A percentile compares a stretch with the other conserved stretches of the same genome.
These are phyloP conservation scores for Fusarium coicis DNA, from an alignment of 2,329 filamentous ascomycete species.

Conservation along the genomic window DNA sequence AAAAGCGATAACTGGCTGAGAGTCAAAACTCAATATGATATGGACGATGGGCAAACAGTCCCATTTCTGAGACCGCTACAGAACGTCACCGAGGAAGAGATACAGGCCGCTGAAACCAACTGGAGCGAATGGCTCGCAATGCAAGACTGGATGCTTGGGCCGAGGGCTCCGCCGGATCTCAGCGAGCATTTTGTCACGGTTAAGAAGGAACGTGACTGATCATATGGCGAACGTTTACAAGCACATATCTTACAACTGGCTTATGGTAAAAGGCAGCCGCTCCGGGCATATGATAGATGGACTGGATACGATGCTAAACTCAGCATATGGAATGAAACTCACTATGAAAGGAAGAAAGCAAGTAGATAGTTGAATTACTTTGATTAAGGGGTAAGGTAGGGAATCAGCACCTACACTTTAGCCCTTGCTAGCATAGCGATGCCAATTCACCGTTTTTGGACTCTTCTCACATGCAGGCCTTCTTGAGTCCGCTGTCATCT, in stretches of 20 bases:
- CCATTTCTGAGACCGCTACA: constrained; percentile 90
- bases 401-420: constrained; percentile 32
- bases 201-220: constrained; percentile 46
- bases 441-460: constrained; percentile 11
- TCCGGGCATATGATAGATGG: background rate
- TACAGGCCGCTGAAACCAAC: constrained; percentile 80
- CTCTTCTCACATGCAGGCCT: background rate
- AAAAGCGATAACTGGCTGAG: constrained; percentile 92
- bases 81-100: constrained; percentile 79
- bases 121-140: constrained; percentile 98
- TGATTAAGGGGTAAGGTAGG: constrained; percentile 9
- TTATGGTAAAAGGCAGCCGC: background rate
- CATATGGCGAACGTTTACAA: background rate
- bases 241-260: background rate
- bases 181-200: constrained; percentile 44
- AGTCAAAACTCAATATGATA: constrained; percentile 92
- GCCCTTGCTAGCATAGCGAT: constrained; percentile 24
- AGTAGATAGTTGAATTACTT: background rate
- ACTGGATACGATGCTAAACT: background rate
- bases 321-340: background rate
- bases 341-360: background rate
- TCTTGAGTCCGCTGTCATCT: constrained; percentile 9
- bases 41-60: constrained; percentile 81
- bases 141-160: constrained; percentile 99
- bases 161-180: constrained; percentile 68